Evolutionary conservation across 2,329 filamentous ascomycete species (phyloP), one percentile per base, ranked within the genome.

Genomic region (Botrytis byssoidea): DNA sequence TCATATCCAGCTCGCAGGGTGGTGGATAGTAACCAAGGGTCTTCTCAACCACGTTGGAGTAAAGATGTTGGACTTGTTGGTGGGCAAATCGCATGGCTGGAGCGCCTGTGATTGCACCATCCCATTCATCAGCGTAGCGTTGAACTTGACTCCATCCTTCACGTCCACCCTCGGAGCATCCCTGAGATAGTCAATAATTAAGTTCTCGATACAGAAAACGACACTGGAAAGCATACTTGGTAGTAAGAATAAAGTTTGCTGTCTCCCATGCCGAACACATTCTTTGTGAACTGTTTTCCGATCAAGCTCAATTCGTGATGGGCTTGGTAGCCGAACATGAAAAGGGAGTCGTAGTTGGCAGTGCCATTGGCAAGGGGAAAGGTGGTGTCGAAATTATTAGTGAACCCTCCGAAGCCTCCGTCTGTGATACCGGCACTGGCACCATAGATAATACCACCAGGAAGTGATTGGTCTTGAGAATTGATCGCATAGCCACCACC

Each of bases 391-490:
- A 81, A 83, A 29, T 82, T 78, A 35, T 80, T 83, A 65, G 81
- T 77, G 77, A 87, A 87, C 37, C 51, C 51, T 29, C 81, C 80
- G 75, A 86, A 87, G 1, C 86, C 86, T 25, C 84, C 86, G 73
- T 87, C 84, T 0, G 86, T 88, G 44, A 82, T 79, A 51, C 85
- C 85, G 14, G 83, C 82, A 3, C 83, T 85, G 59, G 84, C 85
- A 29, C 85, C 85, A 68, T 85, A 57, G 12, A 57, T 29, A 6
- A 48, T 25, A 48, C 46, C 46, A 48, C 46, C 46, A 48, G 46
- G 46, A 25, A 48, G 46, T 10, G 46, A 48, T 48, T 48, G 46
- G 4, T 48, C 46, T 48, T 48, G 46, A 12, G 46, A 48, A 25
- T 48, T 48, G 10, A 48, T 48, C 10, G 46, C 46, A 25, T 48